Evolutionary conservation across 345 rosid genomes (phyloP).

Genomic region (thale cress (Arabidopsis thaliana)): DNA sequence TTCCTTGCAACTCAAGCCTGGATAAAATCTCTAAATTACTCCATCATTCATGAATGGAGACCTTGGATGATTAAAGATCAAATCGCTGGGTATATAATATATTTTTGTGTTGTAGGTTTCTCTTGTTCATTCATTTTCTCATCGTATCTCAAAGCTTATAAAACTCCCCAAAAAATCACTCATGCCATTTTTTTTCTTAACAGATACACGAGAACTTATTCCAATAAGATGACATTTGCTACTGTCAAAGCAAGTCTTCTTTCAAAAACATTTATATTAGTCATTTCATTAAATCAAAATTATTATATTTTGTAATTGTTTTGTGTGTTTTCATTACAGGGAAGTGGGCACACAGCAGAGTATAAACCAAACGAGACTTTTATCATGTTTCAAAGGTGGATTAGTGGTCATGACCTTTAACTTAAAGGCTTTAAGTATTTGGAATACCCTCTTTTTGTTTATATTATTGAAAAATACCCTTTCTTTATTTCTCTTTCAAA

Average conservation of each 20-base stretch:
- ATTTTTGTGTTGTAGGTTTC: neutral
- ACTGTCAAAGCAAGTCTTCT: conserved; percentile 55
- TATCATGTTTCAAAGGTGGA: conserved; percentile 16
- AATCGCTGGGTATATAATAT: conserved; percentile 43
- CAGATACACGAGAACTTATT: conserved; percentile 58
- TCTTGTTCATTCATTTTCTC: neutral
- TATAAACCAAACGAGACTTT: neutral
- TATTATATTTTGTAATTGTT: neutral
- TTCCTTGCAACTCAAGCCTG: conserved; percentile 59
- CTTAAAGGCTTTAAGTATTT: no score
- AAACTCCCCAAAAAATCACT: neutral
- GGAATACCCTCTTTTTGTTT: no score
- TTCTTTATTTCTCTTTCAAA: no score
- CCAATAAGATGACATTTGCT: conserved; percentile 47
- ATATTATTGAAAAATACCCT: no score
- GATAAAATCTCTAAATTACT: conserved; percentile 55
- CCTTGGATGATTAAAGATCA: conserved; percentile 53
- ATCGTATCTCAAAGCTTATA: neutral
- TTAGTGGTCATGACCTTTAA: neutral
- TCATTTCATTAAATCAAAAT: neutral
- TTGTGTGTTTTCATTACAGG: neutral
- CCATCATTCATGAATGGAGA: conserved; percentile 59
- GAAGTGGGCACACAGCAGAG: conserved; percentile 4
- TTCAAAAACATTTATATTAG: neutral
- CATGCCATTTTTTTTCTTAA: neutral